Evolutionary conservation across 345 rosid genomes (phyloP).

Genomic region (Capsella bursapastoris): DNA sequence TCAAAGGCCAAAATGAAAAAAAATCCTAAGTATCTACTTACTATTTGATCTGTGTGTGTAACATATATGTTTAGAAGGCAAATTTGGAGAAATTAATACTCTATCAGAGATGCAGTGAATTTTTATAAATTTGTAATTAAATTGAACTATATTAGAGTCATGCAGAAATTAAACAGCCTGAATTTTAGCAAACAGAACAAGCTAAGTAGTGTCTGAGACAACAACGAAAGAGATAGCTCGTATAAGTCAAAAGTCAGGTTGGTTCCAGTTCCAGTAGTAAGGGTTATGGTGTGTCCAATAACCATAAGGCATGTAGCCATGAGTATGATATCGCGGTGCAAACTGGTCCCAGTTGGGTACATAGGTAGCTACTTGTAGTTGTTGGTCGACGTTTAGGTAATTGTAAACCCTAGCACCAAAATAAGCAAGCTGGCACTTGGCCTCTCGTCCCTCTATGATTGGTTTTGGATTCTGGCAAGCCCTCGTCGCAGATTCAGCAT

Average conservation of each 20-base stretch:
- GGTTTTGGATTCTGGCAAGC: conserved; percentile 67
- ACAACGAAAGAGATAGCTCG: background rate
- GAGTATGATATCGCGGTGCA: background rate
- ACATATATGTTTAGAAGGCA: background rate
- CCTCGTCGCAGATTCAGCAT: conserved; percentile 63
- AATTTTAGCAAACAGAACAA: background rate
- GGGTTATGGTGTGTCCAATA: background rate
- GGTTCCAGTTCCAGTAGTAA: background rate
- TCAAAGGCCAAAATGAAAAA: background rate
- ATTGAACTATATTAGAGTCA: background rate
- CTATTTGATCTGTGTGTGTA: background rate
- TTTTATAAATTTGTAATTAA: background rate
- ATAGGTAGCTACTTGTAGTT: background rate
- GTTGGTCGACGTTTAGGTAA: background rate
- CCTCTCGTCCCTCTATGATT: conserved; percentile 60
- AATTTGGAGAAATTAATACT: background rate
- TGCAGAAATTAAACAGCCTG: background rate
- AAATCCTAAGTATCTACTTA: conserved; percentile 11
- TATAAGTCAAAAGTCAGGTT: background rate
- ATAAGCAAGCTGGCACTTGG: conserved; percentile 68
- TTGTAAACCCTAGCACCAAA: conserved; percentile 19
- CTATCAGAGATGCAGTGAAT: background rate
- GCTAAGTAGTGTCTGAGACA: background rate
- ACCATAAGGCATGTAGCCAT: background rate
- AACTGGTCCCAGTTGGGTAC: background rate